Evolutionary conservation across 495 filamentous ascomycete species (phyloP).

Genomic region (Penicillium diatomitis): DNA sequence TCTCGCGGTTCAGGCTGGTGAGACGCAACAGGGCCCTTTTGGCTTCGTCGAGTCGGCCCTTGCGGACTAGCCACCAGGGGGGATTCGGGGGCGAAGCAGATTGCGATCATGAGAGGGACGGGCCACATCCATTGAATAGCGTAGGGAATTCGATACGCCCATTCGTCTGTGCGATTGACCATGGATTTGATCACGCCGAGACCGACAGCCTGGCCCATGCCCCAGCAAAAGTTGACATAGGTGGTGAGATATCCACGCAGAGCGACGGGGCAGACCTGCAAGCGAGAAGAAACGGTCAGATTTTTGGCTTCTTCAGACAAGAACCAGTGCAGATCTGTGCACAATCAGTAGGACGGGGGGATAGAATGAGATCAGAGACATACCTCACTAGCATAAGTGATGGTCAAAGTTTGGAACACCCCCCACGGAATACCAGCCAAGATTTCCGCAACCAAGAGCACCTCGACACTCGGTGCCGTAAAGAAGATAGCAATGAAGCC

Average conservation of each 20-base stretch:
- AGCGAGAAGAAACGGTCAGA: slow-evolving; percentile 79
- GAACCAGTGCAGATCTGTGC: too few relatives aligned
- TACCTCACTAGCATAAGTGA: neutral
- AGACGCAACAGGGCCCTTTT: slow-evolving; percentile 60
- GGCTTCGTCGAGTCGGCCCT: slow-evolving; percentile 56
- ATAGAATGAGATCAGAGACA: neutral
- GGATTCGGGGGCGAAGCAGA: slow-evolving; percentile 63
- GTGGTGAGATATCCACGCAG: slow-evolving; percentile 69
- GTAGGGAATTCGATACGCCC: slow-evolving; percentile 62
- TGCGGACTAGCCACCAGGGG: slow-evolving; percentile 81
- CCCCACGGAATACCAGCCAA: slow-evolving; percentile 50
- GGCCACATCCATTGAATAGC: slow-evolving; percentile 83
- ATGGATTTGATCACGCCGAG: slow-evolving; percentile 63
- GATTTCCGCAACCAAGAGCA: slow-evolving; percentile 63
- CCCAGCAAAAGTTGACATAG: slow-evolving; percentile 80
- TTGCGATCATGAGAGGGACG: slow-evolving; percentile 59
- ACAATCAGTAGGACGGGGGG: neutral
- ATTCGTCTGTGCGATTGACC: slow-evolving; percentile 46
- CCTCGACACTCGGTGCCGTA: slow-evolving; percentile 58
- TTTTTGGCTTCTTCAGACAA: neutral
- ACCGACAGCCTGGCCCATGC: slow-evolving; percentile 66
- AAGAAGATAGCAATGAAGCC: slow-evolving; percentile 70
- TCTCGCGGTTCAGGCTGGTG: slow-evolving; percentile 45
- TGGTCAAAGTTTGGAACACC: neutral
- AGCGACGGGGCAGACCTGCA: slow-evolving; percentile 64